Conservation (phyloP, 2,329 filamentous ascomycete species). For the Leptographium galeiforme region DNA sequence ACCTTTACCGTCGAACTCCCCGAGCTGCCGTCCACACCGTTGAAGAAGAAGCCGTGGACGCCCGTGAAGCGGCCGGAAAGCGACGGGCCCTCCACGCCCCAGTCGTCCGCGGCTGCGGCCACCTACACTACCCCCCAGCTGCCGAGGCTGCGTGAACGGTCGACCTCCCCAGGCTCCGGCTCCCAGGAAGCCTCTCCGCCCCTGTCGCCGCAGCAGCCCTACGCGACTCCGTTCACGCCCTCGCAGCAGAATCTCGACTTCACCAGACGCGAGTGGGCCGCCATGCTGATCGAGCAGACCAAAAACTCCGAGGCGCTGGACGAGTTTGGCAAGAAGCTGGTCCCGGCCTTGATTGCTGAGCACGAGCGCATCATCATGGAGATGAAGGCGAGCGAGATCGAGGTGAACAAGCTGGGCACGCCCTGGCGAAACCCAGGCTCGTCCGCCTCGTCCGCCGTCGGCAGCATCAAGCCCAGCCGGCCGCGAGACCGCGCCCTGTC, state of each 20-base stretch:
- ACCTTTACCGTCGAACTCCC: conserved; percentile 64
- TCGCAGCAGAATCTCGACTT: conserved; percentile 2
- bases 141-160: neutral
- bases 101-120: neutral
- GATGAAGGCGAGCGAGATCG: conserved; percentile 10
- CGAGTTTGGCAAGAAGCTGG: conserved; percentile 8
- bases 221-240: neutral
- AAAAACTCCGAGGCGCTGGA: conserved; percentile 7
- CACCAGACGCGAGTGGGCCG: conserved; percentile 8
- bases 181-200: neutral
- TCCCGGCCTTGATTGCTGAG: conserved; percentile 11
- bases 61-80: conserved; percentile 26
- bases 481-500: conserved; percentile 10
- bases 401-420: conserved; percentile 9
- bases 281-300: conserved; percentile 8
- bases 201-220: neutral
- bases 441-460: neutral
- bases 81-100: conserved; percentile 15
- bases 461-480: neutral
- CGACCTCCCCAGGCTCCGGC: neutral
- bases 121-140: neutral
- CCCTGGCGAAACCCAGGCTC: conserved; percentile 9
- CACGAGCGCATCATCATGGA: conserved; percentile 13
- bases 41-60: conserved; percentile 56
- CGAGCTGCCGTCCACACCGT: conserved; percentile 49